Percentiles rank a stretch among this genome's conserved stretches.
phyloP scores from a whole-genome alignment of 371 early-diverging fungal genomes.

The Zopfochytrium polystomum region DNA sequence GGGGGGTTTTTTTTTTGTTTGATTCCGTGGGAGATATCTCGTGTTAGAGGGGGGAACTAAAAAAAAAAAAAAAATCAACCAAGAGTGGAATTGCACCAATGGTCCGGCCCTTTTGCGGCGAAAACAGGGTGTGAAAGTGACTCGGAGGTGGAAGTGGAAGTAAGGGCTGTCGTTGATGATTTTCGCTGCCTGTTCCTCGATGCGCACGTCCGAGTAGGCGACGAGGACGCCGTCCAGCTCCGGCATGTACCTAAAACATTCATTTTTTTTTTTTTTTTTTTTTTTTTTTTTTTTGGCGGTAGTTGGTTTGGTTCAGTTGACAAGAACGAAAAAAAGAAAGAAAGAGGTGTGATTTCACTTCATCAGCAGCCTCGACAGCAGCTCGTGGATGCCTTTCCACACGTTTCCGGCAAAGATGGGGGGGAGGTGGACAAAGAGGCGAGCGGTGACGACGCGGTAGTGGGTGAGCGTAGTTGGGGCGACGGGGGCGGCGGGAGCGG shows the following conservation, averaged over 20 bases:
- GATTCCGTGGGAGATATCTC: not conserved
- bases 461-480: too few species aligned
- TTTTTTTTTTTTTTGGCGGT: too few species aligned
- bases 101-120: constrained; percentile 67
- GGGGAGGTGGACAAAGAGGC: constrained; percentile 69
- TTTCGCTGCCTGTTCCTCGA: constrained; percentile 58
- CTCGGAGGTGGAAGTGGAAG: constrained; percentile 70
- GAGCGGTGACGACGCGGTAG: constrained; percentile 54
- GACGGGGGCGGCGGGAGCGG: too few species aligned
- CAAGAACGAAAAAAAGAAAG: not conserved
- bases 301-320: not conserved
- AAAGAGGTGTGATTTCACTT: constrained; percentile 49
- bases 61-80: too few species aligned
- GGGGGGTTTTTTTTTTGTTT: not conserved
- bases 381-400: constrained; percentile 72
- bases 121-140: constrained; percentile 75
- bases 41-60: not conserved
- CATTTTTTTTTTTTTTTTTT: not conserved
- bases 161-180: constrained; percentile 84
- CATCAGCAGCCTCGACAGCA: constrained; percentile 81
- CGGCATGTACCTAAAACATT: constrained; percentile 65
- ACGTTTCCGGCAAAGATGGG: constrained; percentile 68
- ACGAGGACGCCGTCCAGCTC: constrained; percentile 87
- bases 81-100: constrained; percentile 68
- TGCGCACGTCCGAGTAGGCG: constrained; percentile 67